Conservation (phyloP, 1,284 basidiomycete genomes). For the Ustilago tritici region DNA sequence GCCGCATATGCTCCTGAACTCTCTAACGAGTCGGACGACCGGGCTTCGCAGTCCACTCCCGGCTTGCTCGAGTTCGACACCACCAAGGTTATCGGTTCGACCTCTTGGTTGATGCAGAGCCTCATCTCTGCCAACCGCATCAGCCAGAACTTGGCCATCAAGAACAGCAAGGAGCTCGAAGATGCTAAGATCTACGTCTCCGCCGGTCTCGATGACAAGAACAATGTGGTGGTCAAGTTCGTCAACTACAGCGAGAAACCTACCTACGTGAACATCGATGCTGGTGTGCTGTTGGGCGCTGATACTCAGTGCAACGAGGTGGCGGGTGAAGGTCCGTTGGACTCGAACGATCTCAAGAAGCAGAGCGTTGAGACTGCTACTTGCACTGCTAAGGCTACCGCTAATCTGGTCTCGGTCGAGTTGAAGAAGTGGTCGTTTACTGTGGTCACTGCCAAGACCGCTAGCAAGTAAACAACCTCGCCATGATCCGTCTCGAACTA, state of each 20-base stretch:
- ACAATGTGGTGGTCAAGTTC: slow-evolving; percentile 42
- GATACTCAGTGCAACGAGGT: slow-evolving; percentile 17
- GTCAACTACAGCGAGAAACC: slow-evolving; percentile 47
- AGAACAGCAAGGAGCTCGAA: slow-evolving; percentile 37
- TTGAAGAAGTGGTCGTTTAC: slow-evolving; percentile 46
- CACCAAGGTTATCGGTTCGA: slow-evolving; percentile 71
- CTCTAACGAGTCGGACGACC: slow-evolving; percentile 68
- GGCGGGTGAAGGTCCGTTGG: slow-evolving; percentile 34
- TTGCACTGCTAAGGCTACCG: slow-evolving; percentile 15
- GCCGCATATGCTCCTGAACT: slow-evolving; percentile 78
- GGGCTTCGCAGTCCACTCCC: slow-evolving; percentile 74
- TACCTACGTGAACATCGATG: slow-evolving; percentile 16
- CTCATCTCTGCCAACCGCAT: slow-evolving; percentile 63
- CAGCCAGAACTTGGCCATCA: slow-evolving; percentile 31
- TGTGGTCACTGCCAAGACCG: slow-evolving; percentile 18
- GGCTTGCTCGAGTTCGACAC: slow-evolving; percentile 77
- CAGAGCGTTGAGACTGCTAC: slow-evolving; percentile 19
- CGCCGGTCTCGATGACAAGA: slow-evolving; percentile 33
- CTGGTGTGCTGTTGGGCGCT: not conserved
- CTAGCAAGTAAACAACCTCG: not conserved
- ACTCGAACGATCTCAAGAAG: slow-evolving; percentile 46
- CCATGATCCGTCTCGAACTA: not conserved
- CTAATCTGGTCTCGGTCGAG: not conserved
- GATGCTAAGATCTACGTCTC: slow-evolving; percentile 35
- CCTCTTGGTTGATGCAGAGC: slow-evolving; percentile 78